Percentiles rank a stretch among this genome's conserved stretches.
These are phyloP conservation scores for Elsinoe australis DNA, from an alignment of 2,329 filamentous ascomycete species.

Conservation along the genomic window DNA sequence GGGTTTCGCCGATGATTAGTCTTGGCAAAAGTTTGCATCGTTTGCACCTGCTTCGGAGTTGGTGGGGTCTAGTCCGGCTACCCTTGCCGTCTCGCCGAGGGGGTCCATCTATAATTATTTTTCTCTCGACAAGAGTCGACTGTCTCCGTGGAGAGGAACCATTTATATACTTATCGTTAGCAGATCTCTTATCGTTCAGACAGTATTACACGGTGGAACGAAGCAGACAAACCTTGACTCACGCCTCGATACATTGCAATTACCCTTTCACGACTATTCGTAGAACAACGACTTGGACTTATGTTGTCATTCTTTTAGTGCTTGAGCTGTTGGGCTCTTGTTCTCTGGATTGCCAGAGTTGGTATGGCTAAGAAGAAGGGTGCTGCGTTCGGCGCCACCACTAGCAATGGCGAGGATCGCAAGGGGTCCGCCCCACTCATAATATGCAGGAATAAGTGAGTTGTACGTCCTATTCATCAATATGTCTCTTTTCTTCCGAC, in stretches of 20 bases:
- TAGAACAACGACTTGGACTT: too few relatives aligned
- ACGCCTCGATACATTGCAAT: too few relatives aligned
- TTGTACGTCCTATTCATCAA: constrained; percentile 23
- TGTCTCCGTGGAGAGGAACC: too few relatives aligned
- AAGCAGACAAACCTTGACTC: too few relatives aligned
- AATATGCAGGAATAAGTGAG: constrained; percentile 63
- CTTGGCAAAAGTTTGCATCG: background rate
- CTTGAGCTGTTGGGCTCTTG: background rate
- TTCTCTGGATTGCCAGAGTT: background rate
- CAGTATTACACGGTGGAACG: too few relatives aligned
- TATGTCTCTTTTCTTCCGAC: background rate
- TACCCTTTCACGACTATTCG: too few relatives aligned
- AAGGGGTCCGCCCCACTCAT: constrained; percentile 38
- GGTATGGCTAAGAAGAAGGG: constrained; percentile 31
- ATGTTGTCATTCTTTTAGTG: too few relatives aligned
- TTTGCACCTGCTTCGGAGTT: background rate
- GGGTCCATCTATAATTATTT: too few relatives aligned
- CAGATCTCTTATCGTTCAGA: too few relatives aligned
- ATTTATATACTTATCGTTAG: too few relatives aligned
- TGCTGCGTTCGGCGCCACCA: constrained; percentile 20
- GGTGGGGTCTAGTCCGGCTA: background rate
- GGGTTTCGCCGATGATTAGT: constrained; percentile 1
- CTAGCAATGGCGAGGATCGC: constrained; percentile 3
- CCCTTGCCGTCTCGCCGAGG: too few relatives aligned
- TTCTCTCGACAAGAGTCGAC: too few relatives aligned